Percentiles rank a stretch among this genome's conserved stretches.
Evolutionary conservation across 2,329 filamentous ascomycete genomes (phyloP).

Genomic region (Microdochium trichocladiopsis): DNA sequence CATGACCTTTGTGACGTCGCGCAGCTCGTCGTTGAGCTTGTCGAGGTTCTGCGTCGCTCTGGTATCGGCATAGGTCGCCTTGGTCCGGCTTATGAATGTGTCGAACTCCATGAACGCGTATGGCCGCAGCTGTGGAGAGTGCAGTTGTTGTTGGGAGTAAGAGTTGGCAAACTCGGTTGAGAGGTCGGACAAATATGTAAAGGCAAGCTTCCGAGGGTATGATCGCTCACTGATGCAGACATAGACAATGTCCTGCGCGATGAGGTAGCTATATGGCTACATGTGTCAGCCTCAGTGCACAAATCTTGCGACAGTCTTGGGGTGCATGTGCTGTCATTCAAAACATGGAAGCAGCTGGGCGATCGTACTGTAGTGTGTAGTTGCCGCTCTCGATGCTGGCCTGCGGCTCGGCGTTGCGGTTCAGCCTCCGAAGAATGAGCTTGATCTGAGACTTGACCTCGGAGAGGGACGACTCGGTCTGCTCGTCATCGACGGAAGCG

Average conservation of each 20-base stretch:
- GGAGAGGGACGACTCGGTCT: conserved; percentile 68
- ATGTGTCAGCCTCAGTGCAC: background rate
- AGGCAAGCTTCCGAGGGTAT: conserved; percentile 96
- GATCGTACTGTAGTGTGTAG: conserved; percentile 76
- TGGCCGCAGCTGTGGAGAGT: conserved; percentile 68
- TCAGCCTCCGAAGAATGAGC: conserved; percentile 81
- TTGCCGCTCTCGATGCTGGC: conserved; percentile 80
- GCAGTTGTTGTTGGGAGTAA: conserved; percentile 68
- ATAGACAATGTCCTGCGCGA: conserved; percentile 79
- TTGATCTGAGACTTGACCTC: conserved; percentile 91
- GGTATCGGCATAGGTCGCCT: conserved; percentile 88
- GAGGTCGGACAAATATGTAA: conserved; percentile 94
- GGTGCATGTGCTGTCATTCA: no score
- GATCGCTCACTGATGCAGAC: conserved; percentile 88
- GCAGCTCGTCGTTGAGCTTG: conserved; percentile 92
- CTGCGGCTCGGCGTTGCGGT: conserved; percentile 81
- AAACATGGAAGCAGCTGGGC: no score
- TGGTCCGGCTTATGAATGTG: conserved; percentile 89
- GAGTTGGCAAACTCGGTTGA: conserved; percentile 84
- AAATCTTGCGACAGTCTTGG: background rate
- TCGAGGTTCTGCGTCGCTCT: conserved; percentile 89
- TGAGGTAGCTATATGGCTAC: conserved; percentile 60
- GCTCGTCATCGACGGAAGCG: conserved; percentile 88
- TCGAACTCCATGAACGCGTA: conserved; percentile 99
- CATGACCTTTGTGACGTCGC: conserved; percentile 98